Base-by-base conservation (phyloP, 257 asterid genomes). In the Solanum chaucha region DNA sequence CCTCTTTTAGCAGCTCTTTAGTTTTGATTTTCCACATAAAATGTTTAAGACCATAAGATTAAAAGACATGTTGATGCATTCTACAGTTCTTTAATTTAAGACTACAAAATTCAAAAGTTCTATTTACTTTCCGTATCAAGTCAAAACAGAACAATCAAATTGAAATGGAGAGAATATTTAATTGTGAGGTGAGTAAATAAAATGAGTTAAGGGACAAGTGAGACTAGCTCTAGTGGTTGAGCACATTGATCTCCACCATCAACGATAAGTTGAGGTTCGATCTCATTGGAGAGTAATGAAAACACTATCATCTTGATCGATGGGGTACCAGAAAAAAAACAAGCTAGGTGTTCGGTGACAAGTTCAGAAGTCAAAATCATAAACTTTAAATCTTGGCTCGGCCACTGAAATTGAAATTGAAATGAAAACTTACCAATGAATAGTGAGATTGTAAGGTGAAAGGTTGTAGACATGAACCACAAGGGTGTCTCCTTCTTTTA, bases 361-460 rank as follows among this genome's bases (percentile, higher is more conserved):
- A 8, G 7, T 17, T 71, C 26, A 32, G 6, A 71, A 17, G 1
- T 58, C 3, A 61, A 28, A 65, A 67, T 30, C 5, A 73, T 34
- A 72, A 72, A 8, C 0, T 72, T 71, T 6, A 71, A 32, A 32
- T 71, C 1, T 0, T 71, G 2, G 1, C 17, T 20, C 10, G 3
- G 5, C 5, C 11, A 13, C 10, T 12, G 9, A 67, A 13, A 1
- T 15, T 19, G 19, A 26, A 85, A 26, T n/a, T 75, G n/a, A 41
- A 64, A n/a, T 61, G 1, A 61, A 35, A 9, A 87, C 59, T 68
- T 70, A 82, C 89, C 89, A 87, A 55, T 87, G 89, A 34, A 87
- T 82, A 22, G 89, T 87, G 58, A 87, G 59, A 34, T 87, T 82
- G 67, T 87, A 82, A 10, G 89, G 87, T 32, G 89, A 87, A 36